Evolutionary conservation across 805 yeast species (phyloP), one percentile per base, ranked within the genome.

Genomic region (Kodamaea laetipori): DNA sequence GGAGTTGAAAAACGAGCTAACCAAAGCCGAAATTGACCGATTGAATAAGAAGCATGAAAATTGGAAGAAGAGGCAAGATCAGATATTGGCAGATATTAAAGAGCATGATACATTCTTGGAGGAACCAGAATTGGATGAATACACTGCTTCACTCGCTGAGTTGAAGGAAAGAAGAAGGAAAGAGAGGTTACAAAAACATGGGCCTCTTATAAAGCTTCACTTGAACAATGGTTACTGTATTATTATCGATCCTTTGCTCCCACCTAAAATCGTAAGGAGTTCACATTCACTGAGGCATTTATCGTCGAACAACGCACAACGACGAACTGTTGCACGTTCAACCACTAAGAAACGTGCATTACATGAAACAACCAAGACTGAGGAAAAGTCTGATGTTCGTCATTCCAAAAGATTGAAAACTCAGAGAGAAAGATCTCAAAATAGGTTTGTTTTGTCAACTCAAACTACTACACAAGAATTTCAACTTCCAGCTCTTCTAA

Each of bases 1-100:
- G 46, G 59, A 62, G 12, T 48, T 56, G 17, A 86, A 86, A 56
- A 69, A 77, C 24, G 62, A 60, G 10, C 58, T 79, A 27, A 82
- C 90, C 1, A 57, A 77, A 2, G 58, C 61, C 10, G 85, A 80
- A 47, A 62, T 78, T 27, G 53, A 58, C 17, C 59, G 66, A 30
- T 57, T 73, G 34, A 48, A 74, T 6, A 32, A 48, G 16, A 73
- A 70, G 44, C 69, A 64, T 47, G 69, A 52, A 34, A 57, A 51
- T 42, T 77, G 67, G 77, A 69, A 60, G 49, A 54, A 44, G 46
- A 56, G 66, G 55, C 65, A 54, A 19, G 63, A 53, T 15, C 43
- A 19, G 31, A 65, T 60, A 47, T 60, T 50, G 37, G 53, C 46
- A 36, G 64, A 56, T 19, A 63, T 56, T 15, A 59, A 56, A 43